Base-by-base conservation (phyloP, 768 basidiomycete species). In the Xerocomellus intermedius region DNA sequence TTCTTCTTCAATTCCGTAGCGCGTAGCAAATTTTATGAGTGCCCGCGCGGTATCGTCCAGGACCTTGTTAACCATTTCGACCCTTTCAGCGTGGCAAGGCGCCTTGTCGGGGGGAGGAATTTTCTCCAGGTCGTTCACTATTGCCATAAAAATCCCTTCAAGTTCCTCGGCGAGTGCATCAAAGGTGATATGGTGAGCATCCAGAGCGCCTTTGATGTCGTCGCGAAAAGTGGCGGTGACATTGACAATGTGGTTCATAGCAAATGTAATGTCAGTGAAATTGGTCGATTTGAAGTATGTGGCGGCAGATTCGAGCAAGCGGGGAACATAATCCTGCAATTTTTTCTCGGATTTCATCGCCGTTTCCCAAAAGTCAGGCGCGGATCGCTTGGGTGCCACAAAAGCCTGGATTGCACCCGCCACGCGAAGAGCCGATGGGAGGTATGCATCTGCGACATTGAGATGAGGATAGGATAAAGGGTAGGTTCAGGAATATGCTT, bases 151-250 rank as follows among this genome's bases (percentile, higher is more conserved):
- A 2, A 54, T n/a, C 1, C 8, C 10, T n/a, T 61, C 59, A 5
- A 62, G 63, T 9, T 64, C 63, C 8, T 28, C 2, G 0, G 56
- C 49, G 32, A 64, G 22, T 0, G 22, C 5, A 19, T 58, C 59
- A 3, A 61, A 33, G 0, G 62, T 48, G 10, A 61, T 28, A 4
- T 54, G 1, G 4, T 33, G 59, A 10, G 42, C 48, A 24, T 55
- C 55, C n/a, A 64, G 17, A 24, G 39, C 28, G 16, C 17, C 54
- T 26, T 52, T 21, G 7, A 65, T 62, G 16, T 17, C 21, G 17
- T 48, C 12, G 9, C 59, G 63, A 39, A 65, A 58, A 4, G 39
- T 35, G 22, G 59, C 17, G 16, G 63, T 64, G 30, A 41, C 26
- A 8, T 5, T 22, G 39, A 64, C 54, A 8, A 65, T 58, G 10